A percentile compares a stretch with the other conserved stretches of the same genome.
Evolutionary conservation across 345 rosid species (phyloP).

Genomic region (Lepidium aucheri): DNA sequence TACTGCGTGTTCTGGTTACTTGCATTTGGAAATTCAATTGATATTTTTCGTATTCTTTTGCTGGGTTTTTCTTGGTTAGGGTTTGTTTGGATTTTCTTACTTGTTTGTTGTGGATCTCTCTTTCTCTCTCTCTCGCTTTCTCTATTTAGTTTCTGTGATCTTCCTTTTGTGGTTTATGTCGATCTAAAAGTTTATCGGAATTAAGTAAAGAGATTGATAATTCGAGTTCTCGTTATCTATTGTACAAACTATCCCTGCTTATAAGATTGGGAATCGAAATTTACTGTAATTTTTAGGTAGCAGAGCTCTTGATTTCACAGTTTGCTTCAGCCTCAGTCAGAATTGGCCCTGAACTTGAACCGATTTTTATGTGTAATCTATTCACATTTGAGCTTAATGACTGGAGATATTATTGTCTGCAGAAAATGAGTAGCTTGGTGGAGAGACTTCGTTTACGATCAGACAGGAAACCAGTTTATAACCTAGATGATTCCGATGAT

Average conservation of each 20-base stretch:
- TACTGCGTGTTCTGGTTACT: not conserved
- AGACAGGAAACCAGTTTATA: slow-evolving; percentile 78
- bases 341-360: not conserved
- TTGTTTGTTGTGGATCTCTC: not conserved
- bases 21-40: slow-evolving; percentile 4
- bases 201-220: not conserved
- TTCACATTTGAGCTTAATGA: not conserved
- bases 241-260: no score
- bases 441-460: slow-evolving; percentile 92
- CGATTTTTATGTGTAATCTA: not conserved
- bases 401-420: not conserved
- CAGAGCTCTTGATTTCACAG: not conserved
- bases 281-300: not conserved
- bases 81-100: not conserved
- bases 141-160: not conserved
- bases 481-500: slow-evolving; percentile 90
- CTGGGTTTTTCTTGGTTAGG: not conserved
- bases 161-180: not conserved
- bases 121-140: not conserved
- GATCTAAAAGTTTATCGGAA: not conserved
- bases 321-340: not conserved
- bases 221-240: not conserved
- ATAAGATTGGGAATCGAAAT: not conserved
- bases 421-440: slow-evolving; percentile 90
- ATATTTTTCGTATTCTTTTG: not conserved